phyloP scores from a whole-genome alignment of 2,329 filamentous ascomycete genomes.

The Rutstroemia sp. region DNA sequence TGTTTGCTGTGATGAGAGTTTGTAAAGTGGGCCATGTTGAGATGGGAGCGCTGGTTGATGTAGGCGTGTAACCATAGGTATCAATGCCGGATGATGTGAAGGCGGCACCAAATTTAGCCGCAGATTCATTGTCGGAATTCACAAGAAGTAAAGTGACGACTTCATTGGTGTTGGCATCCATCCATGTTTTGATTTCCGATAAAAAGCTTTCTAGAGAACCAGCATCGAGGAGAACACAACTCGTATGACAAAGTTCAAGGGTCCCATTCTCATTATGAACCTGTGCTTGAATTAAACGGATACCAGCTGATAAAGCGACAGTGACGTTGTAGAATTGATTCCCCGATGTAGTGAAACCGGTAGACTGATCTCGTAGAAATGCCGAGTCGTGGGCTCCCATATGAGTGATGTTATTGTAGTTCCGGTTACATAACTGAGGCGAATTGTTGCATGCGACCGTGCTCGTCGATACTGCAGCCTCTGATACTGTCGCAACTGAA shows the following conservation, averaged over 20 bases:
- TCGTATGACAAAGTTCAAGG: conserved; percentile 52
- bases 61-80: conserved; percentile 52
- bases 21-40: conserved; percentile 64
- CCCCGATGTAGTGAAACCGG: conserved; percentile 35
- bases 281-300: conserved; percentile 58
- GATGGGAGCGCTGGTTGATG: conserved; percentile 35
- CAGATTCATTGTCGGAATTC: conserved; percentile 50
- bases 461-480: conserved; percentile 19
- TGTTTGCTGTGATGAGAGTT: conserved; percentile 55
- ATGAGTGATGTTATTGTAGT: conserved; percentile 71
- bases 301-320: conserved; percentile 51
- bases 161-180: conserved; percentile 51
- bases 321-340: conserved; percentile 55
- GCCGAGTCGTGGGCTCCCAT: conserved; percentile 62
- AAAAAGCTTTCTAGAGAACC: conserved; percentile 50
- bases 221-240: conserved; percentile 50
- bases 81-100: conserved; percentile 47
- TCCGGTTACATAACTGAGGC: conserved; percentile 59
- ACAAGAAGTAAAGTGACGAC: conserved; percentile 57
- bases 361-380: conserved; percentile 45
- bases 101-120: conserved; percentile 42
- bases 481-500: conserved; percentile 9
- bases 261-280: conserved; percentile 46
- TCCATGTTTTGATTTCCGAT: conserved; percentile 49
- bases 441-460: conserved; percentile 66